Base-by-base conservation (phyloP, 2,329 filamentous ascomycete species). In the Fusarium sp. region DNA sequence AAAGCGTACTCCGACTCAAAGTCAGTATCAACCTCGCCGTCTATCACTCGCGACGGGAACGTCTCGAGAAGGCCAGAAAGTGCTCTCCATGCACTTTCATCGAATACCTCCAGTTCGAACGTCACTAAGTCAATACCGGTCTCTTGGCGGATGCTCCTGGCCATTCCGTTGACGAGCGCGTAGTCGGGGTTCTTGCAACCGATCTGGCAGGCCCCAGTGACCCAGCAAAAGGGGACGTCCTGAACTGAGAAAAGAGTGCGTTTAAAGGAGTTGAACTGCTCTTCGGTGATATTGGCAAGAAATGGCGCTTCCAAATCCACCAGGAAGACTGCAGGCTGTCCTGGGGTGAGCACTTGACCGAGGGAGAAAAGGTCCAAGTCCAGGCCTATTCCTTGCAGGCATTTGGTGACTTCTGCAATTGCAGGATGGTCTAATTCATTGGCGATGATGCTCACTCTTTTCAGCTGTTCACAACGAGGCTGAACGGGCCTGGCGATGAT, bases 111-210 rank as follows among this genome's bases (percentile, higher is more conserved):
- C 26, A 41, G 26, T 49, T 55, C 52, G 8, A 55, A 49, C 33
- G 44, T 55, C 19, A 55, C 52, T 11, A 49, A 41, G 41, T 55
- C 52, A 33, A 55, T 49, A 41, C 52, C 52, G 17, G 52, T 55
- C 26, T 55, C 52, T 55, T 55, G 33, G 17, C 43, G 43, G 52
- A 55, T 55, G 33, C 52, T 55, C 44, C 44, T 55, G 35, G 52
- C 26, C 43, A 49, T 49, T 41, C 52, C 52, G 26, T 55, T 55
- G 15, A 55, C 52, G 13, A 55, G 43, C 35, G 52, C 52, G 52
- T 55, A 55, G 44, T 49, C 43, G 13, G 52, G 52, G 52, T 55
- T 55, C 33, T 55, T 55, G 26, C 52, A 55, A 33, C 19, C 26
- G 43, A 55, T 55, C 35, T 49, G 43, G 19, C 43, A 55, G 26